Base-by-base conservation (phyloP, 1,284 basidiomycete species). In the Irpex rosettiformis region DNA sequence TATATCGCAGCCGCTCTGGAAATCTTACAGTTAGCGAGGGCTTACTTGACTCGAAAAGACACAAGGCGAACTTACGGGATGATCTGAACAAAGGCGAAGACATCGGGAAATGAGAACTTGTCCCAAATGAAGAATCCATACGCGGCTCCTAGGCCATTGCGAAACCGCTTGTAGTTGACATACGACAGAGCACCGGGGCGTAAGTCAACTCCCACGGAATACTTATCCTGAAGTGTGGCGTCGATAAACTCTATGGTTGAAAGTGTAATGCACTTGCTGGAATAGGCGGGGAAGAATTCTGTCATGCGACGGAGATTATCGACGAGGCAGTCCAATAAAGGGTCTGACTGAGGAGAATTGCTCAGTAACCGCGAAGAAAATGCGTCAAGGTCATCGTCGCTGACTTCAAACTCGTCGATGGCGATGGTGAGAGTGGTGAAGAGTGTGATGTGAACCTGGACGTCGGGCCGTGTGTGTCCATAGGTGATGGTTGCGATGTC, bases 51-150 rank as follows among this genome's bases (percentile, higher is more conserved):
- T 47, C 10, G 43, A 10, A 3, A 8, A 21, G n/a, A 24, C 16
- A 21, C 18, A 10, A n/a, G 11, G n/a, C 28, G 11, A 13, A 61
- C 63, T 60, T 43, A 66, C 64, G 64, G 61, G n/a, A 63, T 47
- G 11, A 60, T 55, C 33, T 64, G 61, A 4, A 63, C 27, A 37
- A 64, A 60, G 2, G 43, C 52, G 24, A 42, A 52, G 25, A 60
- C 48, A 53, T 64, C 57, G 2, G 63, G 64, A 24, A 66, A 66
- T 8, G 27, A 54, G 21, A 33, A 13, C 30, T 57, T 58, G 25
- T 63, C 61, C 63, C 63, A 66, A 21, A 66, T 59, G 52, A 63
- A 62, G 18, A 52, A 57, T 6, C 57, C 56, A 47, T 60, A 64
- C n/a, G 61, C 62, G 24, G 61, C 60, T 6, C 61, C 59, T 3